A percentile compares a stretch with the other conserved stretches of the same genome.
Conservation (phyloP, 129 eudicot genomes). For the Gnaphalium uliginosum region DNA sequence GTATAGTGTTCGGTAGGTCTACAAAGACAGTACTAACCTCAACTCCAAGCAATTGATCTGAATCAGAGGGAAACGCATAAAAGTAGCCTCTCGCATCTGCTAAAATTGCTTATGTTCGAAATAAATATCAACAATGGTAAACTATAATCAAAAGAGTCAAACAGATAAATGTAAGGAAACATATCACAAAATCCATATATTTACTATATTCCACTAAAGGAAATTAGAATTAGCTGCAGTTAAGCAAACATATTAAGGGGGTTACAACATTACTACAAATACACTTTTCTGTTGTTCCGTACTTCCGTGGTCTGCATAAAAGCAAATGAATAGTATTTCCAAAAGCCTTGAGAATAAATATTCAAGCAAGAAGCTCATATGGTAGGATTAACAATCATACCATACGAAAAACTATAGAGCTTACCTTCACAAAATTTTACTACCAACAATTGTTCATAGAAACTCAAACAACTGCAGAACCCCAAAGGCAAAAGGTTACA, state of each 20-base stretch:
- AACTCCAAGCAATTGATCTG: constrained; percentile 72
- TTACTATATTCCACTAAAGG: too few relatives aligned
- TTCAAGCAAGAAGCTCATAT: too few relatives aligned
- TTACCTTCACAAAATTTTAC: too few relatives aligned
- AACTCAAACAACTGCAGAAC: too few relatives aligned
- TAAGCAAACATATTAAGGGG: neutral
- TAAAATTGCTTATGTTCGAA: constrained; percentile 17
- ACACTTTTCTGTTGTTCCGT: neutral
- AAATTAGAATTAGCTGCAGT: neutral
- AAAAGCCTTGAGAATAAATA: constrained; percentile 17
- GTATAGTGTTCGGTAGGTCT: constrained; percentile 4
- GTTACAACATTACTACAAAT: neutral
- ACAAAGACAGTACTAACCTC: constrained; percentile 53
- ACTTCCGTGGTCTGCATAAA: too few relatives aligned
- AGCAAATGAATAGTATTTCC: neutral
- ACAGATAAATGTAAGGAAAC: neutral
- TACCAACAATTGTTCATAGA: too few relatives aligned
- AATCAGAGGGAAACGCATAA: constrained; percentile 75
- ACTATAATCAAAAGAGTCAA: neutral
- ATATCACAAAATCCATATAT: neutral
- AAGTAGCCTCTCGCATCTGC: constrained; percentile 91
- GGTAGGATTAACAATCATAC: too few relatives aligned
- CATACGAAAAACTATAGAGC: too few relatives aligned
- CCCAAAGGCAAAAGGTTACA: too few relatives aligned
- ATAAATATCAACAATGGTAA: constrained; percentile 8